Percentiles rank a stretch among this genome's conserved stretches.
These are phyloP conservation scores for Dentipellis fragilis DNA, from an alignment of 768 basidiomycete genomes.

Conservation along the genomic window DNA sequence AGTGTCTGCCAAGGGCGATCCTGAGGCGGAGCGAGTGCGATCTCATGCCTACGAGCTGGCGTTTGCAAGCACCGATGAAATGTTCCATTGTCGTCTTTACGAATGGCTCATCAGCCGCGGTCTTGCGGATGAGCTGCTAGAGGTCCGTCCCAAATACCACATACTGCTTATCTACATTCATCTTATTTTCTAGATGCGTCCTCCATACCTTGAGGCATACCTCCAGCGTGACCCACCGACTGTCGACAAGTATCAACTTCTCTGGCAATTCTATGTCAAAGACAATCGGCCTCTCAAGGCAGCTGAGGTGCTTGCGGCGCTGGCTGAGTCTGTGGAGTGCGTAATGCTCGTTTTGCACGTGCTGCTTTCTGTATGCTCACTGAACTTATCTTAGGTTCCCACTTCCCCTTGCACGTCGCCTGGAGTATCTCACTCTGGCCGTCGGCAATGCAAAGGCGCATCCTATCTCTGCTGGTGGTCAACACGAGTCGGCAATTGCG, in stretches of 20 bases:
- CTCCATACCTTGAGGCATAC: conserved; percentile 82
- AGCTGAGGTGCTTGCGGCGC: conserved; percentile 69
- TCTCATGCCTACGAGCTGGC: conserved; percentile 82
- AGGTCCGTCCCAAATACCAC: conserved; percentile 40
- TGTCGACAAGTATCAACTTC: conserved; percentile 73
- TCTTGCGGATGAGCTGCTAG: conserved; percentile 80
- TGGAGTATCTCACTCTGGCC: conserved; percentile 90
- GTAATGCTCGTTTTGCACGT: conserved; percentile 19
- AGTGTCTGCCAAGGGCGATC: conserved; percentile 27
- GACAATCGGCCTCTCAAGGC: conserved; percentile 81
- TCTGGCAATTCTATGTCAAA: conserved; percentile 98
- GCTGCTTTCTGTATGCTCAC: not conserved
- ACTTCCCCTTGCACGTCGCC: conserved; percentile 57
- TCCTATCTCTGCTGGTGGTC: conserved; percentile 64
- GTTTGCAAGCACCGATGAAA: conserved; percentile 75
- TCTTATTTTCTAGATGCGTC: conserved; percentile 51
- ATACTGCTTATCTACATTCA: not conserved
- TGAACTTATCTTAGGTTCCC: conserved; percentile 39
- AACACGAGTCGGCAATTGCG: conserved; percentile 84
- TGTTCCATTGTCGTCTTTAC: conserved; percentile 91
- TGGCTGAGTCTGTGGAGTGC: conserved; percentile 82
- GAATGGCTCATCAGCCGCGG: conserved; percentile 83
- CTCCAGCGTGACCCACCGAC: conserved; percentile 72
- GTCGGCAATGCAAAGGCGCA: conserved; percentile 96
- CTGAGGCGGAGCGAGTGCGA: conserved; percentile 61